A percentile compares a stretch with the other conserved stretches of the same genome.
phyloP scores from a whole-genome alignment of 352 stramenopile genomes.

The Globisporangium solare region DNA sequence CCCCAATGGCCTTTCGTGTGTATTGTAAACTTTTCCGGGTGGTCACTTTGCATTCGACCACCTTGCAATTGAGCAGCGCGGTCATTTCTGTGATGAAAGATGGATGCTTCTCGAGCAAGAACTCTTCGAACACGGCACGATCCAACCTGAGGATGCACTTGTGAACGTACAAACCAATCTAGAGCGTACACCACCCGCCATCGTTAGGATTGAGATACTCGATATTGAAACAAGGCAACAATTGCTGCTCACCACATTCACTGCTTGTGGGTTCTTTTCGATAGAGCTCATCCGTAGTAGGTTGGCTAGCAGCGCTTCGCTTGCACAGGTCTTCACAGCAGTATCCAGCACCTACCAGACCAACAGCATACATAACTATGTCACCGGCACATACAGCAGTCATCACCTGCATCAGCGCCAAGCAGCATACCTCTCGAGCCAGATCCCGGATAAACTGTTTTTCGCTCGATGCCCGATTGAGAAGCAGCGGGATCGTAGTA shows the following conservation, averaged over 20 bases:
- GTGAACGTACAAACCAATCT: constrained; percentile 35
- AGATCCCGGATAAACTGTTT: constrained; percentile 77
- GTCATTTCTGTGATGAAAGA: constrained; percentile 55
- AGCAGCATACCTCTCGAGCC: constrained; percentile 23
- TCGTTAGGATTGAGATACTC: background rate
- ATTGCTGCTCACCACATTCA: constrained; percentile 28
- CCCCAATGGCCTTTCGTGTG: constrained; percentile 40
- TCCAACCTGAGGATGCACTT: constrained; percentile 55
- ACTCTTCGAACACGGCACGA: constrained; percentile 24
- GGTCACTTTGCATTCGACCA: constrained; percentile 63
- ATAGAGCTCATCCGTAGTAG: constrained; percentile 24
- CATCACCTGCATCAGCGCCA: background rate
- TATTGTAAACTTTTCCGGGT: constrained; percentile 49
- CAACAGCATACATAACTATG: background rate
- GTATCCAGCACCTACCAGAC: constrained; percentile 34
- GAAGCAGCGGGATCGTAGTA: constrained; percentile 42
- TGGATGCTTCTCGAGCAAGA: constrained; percentile 36
- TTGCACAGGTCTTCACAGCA: constrained; percentile 18
- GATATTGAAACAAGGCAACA: background rate
- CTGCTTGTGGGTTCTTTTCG: constrained; percentile 47
- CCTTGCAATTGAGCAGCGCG: constrained; percentile 57
- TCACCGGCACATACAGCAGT: background rate
- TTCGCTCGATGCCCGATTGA: constrained; percentile 52
- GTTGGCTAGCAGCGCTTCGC: constrained; percentile 28
- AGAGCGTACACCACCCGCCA: background rate